Percentiles rank a stretch among this genome's conserved stretches.
Conservation (phyloP, 352 stramenopile genomes). For the Phytophthora sp. region DNA sequence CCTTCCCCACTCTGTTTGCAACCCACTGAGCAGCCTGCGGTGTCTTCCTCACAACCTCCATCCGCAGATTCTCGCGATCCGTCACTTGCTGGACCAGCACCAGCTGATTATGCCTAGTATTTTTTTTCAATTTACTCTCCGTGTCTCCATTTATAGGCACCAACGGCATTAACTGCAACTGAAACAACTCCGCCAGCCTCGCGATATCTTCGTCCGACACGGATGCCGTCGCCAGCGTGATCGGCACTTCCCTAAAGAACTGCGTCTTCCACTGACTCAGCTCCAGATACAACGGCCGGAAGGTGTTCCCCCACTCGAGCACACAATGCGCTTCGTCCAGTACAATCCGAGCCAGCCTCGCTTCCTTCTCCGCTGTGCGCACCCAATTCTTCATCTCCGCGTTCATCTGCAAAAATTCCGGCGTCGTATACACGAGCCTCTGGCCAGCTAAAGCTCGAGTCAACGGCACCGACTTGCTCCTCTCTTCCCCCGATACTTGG, state of each 20-base stretch:
- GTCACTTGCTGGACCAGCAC: slow-evolving; percentile 68
- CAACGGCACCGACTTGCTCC: slow-evolving; percentile 34
- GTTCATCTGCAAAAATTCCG: slow-evolving; percentile 81
- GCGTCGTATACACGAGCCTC: slow-evolving; percentile 80
- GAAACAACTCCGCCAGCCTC: slow-evolving; percentile 58
- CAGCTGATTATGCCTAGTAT: slow-evolving; percentile 40
- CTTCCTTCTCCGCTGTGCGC: slow-evolving; percentile 19
- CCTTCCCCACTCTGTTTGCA: slow-evolving; percentile 31
- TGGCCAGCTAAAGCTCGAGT: slow-evolving; percentile 47
- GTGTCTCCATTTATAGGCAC: background rate
- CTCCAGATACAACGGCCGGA: slow-evolving; percentile 75
- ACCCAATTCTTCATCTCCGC: slow-evolving; percentile 60
- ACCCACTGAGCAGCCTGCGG: slow-evolving; percentile 36
- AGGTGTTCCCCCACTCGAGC: slow-evolving; percentile 80
- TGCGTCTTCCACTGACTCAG: slow-evolving; percentile 61
- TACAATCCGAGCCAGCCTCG: slow-evolving; percentile 59
- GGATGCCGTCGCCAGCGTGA: slow-evolving; percentile 80
- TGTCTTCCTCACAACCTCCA: slow-evolving; percentile 67
- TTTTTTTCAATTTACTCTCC: background rate
- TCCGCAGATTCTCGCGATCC: slow-evolving; percentile 66
- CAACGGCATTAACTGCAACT: slow-evolving; percentile 34
- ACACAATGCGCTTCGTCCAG: slow-evolving; percentile 85
- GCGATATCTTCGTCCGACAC: slow-evolving; percentile 69
- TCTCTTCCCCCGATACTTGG: slow-evolving; percentile 50
- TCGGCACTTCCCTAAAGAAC: slow-evolving; percentile 51